phyloP scores from a whole-genome alignment of 306 rosid genomes.

The Rosa multiflora region DNA sequence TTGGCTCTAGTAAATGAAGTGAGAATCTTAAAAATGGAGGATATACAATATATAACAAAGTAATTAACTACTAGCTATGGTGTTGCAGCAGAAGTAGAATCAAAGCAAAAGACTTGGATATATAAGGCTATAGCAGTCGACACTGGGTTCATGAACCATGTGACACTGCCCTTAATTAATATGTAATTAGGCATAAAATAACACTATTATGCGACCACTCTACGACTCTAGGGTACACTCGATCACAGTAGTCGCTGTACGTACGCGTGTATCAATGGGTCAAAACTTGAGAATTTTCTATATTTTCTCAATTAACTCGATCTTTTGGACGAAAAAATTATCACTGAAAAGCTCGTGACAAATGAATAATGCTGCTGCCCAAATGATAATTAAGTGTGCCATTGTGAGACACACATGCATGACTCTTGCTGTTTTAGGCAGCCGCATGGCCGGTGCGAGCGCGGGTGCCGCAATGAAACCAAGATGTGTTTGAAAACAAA shows the following conservation, averaged over 20 bases:
- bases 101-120: not conserved
- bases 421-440: too few relatives aligned
- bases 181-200: not conserved
- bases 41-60: not conserved
- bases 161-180: not conserved
- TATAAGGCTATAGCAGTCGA: not conserved
- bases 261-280: not conserved
- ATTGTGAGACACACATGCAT: too few relatives aligned
- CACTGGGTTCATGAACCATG: not conserved
- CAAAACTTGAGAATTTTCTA: not conserved
- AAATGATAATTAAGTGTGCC: too few relatives aligned
- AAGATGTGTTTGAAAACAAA: not conserved
- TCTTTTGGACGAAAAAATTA: not conserved
- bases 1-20: not conserved
- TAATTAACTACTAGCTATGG: not conserved
- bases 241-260: not conserved
- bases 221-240: not conserved
- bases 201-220: not conserved
- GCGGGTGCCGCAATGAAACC: not conserved
- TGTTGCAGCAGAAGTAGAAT: not conserved
- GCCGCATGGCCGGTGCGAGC: too few relatives aligned
- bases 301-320: not conserved
- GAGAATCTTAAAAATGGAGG: not conserved
- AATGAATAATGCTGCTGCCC: too few relatives aligned
- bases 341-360: too few relatives aligned